phyloP scores from a whole-genome alignment of 306 rosid species.

The Fragaria vesca region DNA sequence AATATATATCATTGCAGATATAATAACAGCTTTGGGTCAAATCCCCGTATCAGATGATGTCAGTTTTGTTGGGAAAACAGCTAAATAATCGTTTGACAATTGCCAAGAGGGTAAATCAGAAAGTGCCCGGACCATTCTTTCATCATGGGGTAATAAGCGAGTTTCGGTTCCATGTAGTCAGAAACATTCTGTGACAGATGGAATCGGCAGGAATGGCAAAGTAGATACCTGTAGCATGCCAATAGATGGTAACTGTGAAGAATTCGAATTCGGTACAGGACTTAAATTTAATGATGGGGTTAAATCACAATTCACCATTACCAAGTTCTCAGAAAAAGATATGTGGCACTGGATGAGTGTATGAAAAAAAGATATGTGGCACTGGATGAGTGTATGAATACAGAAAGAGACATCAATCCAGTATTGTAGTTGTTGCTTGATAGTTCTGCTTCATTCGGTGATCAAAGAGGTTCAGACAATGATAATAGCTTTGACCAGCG shows the following conservation, averaged over 20 bases:
- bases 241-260: conserved; percentile 28
- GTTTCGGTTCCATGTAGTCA: conserved; percentile 18
- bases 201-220: conserved; percentile 30
- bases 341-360: conserved; percentile 26
- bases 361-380: conserved; percentile 20
- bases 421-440: too few species aligned
- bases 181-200: conserved; percentile 24
- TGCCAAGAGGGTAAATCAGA: conserved; percentile 17
- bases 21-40: conserved; percentile 29
- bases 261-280: conserved; percentile 21
- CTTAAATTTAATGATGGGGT: background rate
- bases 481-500: too few species aligned
- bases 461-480: too few species aligned
- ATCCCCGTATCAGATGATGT: conserved; percentile 24
- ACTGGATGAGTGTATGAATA: conserved; percentile 14
- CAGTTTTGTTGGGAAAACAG: conserved; percentile 12
- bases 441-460: too few species aligned
- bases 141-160: conserved; percentile 7
- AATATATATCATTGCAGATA: conserved; percentile 38
- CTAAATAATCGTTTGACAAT: conserved; percentile 16
- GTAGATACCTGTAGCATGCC: conserved; percentile 14
- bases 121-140: conserved; percentile 25
- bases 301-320: conserved; percentile 18
- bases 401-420: conserved; percentile 34
- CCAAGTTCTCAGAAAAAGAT: conserved; percentile 20